Evolutionary conservation across 805 yeast species (phyloP), one percentile per base, ranked within the genome.

Genomic region (Teunomyces atbi): DNA sequence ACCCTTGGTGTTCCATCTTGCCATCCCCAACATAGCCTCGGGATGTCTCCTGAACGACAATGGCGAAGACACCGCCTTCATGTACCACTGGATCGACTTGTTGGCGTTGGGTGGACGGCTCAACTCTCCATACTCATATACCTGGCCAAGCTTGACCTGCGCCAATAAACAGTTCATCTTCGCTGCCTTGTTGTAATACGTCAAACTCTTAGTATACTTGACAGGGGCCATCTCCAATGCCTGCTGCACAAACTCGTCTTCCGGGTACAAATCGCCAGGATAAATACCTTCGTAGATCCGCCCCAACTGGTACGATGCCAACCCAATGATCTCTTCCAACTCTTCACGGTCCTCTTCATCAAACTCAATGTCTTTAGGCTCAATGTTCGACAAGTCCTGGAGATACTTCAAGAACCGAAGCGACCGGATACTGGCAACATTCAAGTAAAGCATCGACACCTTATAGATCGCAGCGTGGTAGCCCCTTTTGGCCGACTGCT

Each of bases 41-140:
- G 76, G 74, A 48, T 69, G 74, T 45, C 75, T 61, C 46, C 59
- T 63, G 58, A 64, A 69, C 12, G 64, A 58, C 20, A 72, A 54
- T 16, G 75, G 73, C 12, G 73, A 68, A 12, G 68, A 60, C 2
- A 70, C 60, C 1, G 76, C 76, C 56, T 66, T 69, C 52, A 69
- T 57, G 49, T 62, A 73, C 77, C 77, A 73, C 47, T 70, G 76
- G 37, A 73, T 65, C 15, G 76, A 71, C 52, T 73, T 72, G 53
- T 56, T 62, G 13, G 76, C 62, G 48, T 73, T 72, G 41, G 47
- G 50, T 26, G 60, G 64, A 26, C 77, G 60, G 56, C 70, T 65
- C 56, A 73, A 64, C 46, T 73, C 76, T 3, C 75, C 77, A 39
- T 53, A 53, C 52, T 73, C 77, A 51, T 73, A 73, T 3, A 73